Evolutionary conservation across 2,329 filamentous ascomycete genomes (phyloP).

Genomic region (Penicillium sp.): DNA sequence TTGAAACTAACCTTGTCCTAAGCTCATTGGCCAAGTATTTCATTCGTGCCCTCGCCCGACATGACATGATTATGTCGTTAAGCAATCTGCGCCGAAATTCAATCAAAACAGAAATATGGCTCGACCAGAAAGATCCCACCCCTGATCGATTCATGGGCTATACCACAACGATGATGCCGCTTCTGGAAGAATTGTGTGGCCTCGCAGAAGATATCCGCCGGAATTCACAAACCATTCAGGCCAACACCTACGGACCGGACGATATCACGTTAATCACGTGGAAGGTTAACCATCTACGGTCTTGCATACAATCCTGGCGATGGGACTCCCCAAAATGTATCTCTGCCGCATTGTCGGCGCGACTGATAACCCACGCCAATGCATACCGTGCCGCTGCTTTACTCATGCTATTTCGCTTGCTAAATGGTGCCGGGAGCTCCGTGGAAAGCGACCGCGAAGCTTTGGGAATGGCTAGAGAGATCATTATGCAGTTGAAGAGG

Average conservation of each 20-base stretch:
- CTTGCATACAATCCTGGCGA: slow-evolving; percentile 20
- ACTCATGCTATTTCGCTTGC: slow-evolving; percentile 26
- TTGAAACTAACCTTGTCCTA: slow-evolving; percentile 21
- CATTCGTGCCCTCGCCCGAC: slow-evolving; percentile 28
- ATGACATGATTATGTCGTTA: slow-evolving; percentile 30
- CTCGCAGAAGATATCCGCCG: slow-evolving; percentile 24
- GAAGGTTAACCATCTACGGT: background rate
- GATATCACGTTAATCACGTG: background rate
- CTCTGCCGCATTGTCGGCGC: slow-evolving; percentile 23
- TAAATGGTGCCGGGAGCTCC: slow-evolving; percentile 21
- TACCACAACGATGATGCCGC: slow-evolving; percentile 27
- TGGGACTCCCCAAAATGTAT: slow-evolving; percentile 19
- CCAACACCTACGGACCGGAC: background rate
- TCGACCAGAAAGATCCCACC: slow-evolving; percentile 21
- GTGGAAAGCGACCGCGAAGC: slow-evolving; percentile 21
- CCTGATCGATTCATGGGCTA: slow-evolving; percentile 30
- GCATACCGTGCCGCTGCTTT: slow-evolving; percentile 23
- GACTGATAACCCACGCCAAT: slow-evolving; percentile 26
- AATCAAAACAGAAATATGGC: slow-evolving; percentile 25
- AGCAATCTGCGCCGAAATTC: slow-evolving; percentile 20
- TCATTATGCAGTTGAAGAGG: slow-evolving; percentile 23
- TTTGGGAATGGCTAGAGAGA: slow-evolving; percentile 24
- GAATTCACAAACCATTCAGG: background rate
- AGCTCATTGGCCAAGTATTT: slow-evolving; percentile 25
- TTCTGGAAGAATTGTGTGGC: slow-evolving; percentile 25